Evolutionary conservation across 1,139 yeast genomes (phyloP).

Genomic region (Fermentozyma sake): DNA sequence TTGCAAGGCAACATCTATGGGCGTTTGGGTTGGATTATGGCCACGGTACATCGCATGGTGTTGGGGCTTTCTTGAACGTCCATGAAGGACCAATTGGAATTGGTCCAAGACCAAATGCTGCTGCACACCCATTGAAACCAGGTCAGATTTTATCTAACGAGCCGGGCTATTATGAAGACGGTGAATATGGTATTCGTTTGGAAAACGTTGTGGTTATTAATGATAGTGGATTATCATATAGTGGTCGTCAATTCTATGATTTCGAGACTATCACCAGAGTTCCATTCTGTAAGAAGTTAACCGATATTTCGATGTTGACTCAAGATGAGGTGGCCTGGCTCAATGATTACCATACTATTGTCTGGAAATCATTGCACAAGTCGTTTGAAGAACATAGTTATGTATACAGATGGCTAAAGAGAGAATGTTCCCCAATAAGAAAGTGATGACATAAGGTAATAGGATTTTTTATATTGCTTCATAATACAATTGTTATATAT

Average conservation of each 20-base stretch:
- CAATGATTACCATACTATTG: constrained; percentile 59
- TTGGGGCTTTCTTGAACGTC: constrained; percentile 86
- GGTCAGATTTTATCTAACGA: constrained; percentile 90
- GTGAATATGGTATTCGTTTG: constrained; percentile 88
- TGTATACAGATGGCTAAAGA: constrained; percentile 68
- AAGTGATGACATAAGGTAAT: constrained; percentile 2
- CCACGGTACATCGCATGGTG: constrained; percentile 98
- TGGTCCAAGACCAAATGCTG: constrained; percentile 58
- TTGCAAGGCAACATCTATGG: constrained; percentile 93
- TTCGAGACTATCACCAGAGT: constrained; percentile 86
- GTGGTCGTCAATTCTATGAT: constrained; percentile 57
- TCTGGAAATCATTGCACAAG: constrained; percentile 54
- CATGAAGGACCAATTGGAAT: constrained; percentile 97
- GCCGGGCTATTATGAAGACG: constrained; percentile 94
- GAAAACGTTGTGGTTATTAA: constrained; percentile 76
- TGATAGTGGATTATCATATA: constrained; percentile 40
- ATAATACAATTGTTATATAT: neutral
- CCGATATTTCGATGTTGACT: constrained; percentile 54
- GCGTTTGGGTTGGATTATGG: constrained; percentile 80
- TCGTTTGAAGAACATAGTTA: constrained; percentile 46
- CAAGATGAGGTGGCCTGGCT: constrained; percentile 63
- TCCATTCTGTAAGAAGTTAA: constrained; percentile 76
- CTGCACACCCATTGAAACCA: constrained; percentile 44
- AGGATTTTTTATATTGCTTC: neutral
- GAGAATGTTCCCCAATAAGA: constrained; percentile 54